phyloP scores from a whole-genome alignment of 2,329 filamentous ascomycete genomes.

The Calonectria honghensis region DNA sequence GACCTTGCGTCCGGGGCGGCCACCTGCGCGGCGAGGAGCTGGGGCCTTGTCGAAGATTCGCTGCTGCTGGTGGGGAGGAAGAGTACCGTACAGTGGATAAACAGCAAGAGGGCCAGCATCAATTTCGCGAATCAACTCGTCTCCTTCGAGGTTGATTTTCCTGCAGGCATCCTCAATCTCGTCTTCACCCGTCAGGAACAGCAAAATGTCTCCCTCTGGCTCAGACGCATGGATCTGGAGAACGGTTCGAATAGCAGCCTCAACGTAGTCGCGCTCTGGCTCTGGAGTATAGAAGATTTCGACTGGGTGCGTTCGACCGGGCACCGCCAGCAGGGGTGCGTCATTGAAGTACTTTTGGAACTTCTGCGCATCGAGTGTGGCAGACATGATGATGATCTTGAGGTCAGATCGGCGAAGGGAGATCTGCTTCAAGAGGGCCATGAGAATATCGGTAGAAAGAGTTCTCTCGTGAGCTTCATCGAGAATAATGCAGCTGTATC shows the following conservation, averaged over 20 bases:
- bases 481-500: constrained; percentile 98
- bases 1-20: constrained; percentile 91
- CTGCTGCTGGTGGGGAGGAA: constrained; percentile 95
- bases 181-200: constrained; percentile 98
- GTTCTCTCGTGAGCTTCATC: constrained; percentile 99
- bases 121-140: constrained; percentile 93
- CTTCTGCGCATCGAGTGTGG: constrained; percentile 97
- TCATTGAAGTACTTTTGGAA: constrained; percentile 98
- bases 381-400: constrained; percentile 99
- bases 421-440: constrained; percentile 96
- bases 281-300: constrained; percentile 99
- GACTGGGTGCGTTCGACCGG: constrained; percentile 95
- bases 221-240: constrained; percentile 97
- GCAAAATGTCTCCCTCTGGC: constrained; percentile 90
- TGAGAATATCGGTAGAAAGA: constrained; percentile 96
- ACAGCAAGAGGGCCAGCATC: constrained; percentile 92
- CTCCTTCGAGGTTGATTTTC: constrained; percentile 92
- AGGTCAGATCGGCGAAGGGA: constrained; percentile 88
- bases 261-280: constrained; percentile 96
- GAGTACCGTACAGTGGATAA: constrained; percentile 94
- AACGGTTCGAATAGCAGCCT: constrained; percentile 94
- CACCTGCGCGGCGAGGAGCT: constrained; percentile 81
- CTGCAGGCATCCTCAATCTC: constrained; percentile 98
- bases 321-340: constrained; percentile 93
- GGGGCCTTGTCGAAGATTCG: constrained; percentile 95